phyloP scores from a whole-genome alignment of 306 rosid genomes.

The Mucuna pruriens region DNA sequence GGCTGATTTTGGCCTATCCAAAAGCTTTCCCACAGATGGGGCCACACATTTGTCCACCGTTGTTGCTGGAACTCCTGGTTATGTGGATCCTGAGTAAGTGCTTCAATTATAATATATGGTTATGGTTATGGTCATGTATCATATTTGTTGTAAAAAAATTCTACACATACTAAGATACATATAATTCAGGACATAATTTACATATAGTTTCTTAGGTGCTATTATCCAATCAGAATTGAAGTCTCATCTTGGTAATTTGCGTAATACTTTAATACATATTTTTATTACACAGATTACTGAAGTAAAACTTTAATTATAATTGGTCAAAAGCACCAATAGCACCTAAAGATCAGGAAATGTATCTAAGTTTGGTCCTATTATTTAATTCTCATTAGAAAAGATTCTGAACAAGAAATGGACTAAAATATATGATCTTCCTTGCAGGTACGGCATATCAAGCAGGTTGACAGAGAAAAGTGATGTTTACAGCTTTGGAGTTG shows the following conservation, averaged over 20 bases:
- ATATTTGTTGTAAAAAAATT: neutral
- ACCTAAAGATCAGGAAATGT: too few species aligned
- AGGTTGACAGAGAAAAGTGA: conserved; percentile 62
- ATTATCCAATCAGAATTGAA: too few species aligned
- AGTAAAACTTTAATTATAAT: too few species aligned
- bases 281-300: too few species aligned
- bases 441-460: conserved; percentile 49
- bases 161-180: neutral
- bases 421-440: neutral
- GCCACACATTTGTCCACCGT: conserved; percentile 40
- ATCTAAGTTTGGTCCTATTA: neutral
- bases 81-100: conserved; percentile 57
- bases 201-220: too few species aligned
- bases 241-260: neutral
- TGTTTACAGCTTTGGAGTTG: conserved; percentile 65
- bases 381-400: neutral
- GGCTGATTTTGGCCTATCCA: conserved; percentile 60
- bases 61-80: conserved; percentile 56
- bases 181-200: neutral
- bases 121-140: neutral
- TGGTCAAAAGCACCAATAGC: too few species aligned
- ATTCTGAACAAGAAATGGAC: neutral
- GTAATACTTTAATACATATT: too few species aligned
- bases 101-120: neutral
- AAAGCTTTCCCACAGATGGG: conserved; percentile 37